Conservation (phyloP, 257 asterid genomes). For the Solanum chilense region DNA sequence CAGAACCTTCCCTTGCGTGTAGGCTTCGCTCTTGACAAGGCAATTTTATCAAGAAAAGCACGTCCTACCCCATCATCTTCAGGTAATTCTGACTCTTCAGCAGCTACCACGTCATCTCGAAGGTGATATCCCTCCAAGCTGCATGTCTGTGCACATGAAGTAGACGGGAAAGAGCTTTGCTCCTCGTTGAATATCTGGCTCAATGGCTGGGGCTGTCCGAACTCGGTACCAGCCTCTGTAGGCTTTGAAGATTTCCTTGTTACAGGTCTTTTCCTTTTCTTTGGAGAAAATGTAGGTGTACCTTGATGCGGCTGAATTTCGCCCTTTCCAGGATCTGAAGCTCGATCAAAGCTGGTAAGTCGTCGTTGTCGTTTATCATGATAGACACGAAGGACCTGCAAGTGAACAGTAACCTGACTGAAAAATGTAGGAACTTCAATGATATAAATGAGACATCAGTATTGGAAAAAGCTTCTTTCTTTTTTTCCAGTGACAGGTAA, state of each 20-base stretch:
- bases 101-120: constrained; percentile 16
- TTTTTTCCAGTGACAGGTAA: neutral
- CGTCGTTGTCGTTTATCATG: constrained; percentile 49
- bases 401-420: neutral
- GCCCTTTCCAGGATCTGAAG: constrained; percentile 22
- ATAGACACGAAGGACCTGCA: constrained; percentile 83
- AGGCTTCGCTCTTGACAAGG: constrained; percentile 42
- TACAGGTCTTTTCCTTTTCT: constrained; percentile 40
- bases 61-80: constrained; percentile 33
- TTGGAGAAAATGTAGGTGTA: constrained; percentile 19
- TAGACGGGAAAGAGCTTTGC: constrained; percentile 15
- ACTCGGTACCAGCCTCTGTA: constrained; percentile 14
- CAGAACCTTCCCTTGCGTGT: constrained; percentile 47
- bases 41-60: constrained; percentile 34
- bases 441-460: neutral
- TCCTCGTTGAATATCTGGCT: constrained; percentile 15
- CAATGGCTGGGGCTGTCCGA: constrained; percentile 26
- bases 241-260: constrained; percentile 28
- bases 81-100: constrained; percentile 26
- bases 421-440: neutral
- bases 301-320: constrained; percentile 19
- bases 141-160: constrained; percentile 20
- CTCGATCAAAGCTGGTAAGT: constrained; percentile 31
- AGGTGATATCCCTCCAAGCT: constrained; percentile 16
- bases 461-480: neutral